Base-by-base conservation (phyloP, 352 stramenopile genomes). In the Globisporangium okanoganense region DNA sequence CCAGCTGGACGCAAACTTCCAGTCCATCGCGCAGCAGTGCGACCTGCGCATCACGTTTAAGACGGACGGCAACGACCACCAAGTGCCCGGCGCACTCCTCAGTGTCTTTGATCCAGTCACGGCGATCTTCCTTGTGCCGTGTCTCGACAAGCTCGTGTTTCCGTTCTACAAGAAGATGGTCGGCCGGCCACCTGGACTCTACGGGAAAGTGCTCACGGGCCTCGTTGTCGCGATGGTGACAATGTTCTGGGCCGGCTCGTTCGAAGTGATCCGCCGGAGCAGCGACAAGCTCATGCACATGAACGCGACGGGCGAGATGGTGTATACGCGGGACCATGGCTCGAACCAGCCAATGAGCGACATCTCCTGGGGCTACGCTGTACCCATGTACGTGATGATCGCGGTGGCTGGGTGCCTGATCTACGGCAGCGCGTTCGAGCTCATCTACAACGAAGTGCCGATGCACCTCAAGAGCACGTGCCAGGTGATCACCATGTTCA, bases 371-470 rank as follows among this genome's bases (percentile, higher is more conserved):
- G 84, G 64, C 14, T 92, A 88, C 52, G 85, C 85, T 0, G 70
- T 94, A 38, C 84, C 84, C 1, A 92, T 92, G 73, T 95, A 95
- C 67, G 71, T 94, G 29, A 56, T 92, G 57, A 79, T 83, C 58
- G 83, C 83, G 14, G 75, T 95, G n/a, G 84, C 84, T 25, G 86
- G 92, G 68, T 95, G 86, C 57, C 67, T 95, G 54, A 95, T 95
- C 71, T 93, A 95, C 69, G 84, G 93, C 50, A 94, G 82, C 43
- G 84, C 86, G 33, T 95, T 91, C 74, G 86, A 95, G 67, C 62
- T 95, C 58, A 92, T 94, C 58, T 95, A 95, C 82, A 90, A 78
- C 56, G 78, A 94, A 72, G 86, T 95, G 52, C 86, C 86, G 56
- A 66, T 94, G 66, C 88, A 92, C 62, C 72, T 95, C 27, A 95